Evolutionary conservation across 139 green algal species (phyloP).

Genomic region (Volvox africanus): DNA sequence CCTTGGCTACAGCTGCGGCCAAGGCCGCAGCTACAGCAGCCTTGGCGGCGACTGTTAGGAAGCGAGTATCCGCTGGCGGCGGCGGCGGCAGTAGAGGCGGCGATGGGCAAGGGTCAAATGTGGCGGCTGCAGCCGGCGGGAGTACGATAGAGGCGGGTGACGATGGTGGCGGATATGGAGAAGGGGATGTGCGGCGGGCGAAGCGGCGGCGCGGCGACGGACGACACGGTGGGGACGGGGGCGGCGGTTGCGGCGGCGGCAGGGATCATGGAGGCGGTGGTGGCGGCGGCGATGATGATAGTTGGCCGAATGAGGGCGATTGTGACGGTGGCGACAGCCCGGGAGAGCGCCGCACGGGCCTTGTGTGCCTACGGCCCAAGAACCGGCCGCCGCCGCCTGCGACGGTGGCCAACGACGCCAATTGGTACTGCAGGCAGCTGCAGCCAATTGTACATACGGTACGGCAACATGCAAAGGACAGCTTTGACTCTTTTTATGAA

Average conservation of each 20-base stretch:
- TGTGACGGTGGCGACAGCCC: background rate
- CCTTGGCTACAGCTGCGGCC: background rate
- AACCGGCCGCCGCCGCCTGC: slow-evolving; percentile 43
- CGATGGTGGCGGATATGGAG: background rate
- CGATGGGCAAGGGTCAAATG: background rate
- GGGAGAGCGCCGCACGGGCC: background rate
- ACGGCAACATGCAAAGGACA: background rate
- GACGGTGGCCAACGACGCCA: slow-evolving; percentile 52
- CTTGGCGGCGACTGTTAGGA: slow-evolving; percentile 12
- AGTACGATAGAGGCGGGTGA: background rate
- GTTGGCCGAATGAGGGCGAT: no score
- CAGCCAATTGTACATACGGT: slow-evolving; percentile 61
- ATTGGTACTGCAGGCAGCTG: slow-evolving; percentile 46
- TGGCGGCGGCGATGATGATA: background rate
- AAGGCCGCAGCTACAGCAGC: background rate
- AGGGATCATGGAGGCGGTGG: background rate
- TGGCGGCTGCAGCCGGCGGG: background rate
- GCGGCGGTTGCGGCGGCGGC: background rate
- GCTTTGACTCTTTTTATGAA: no score
- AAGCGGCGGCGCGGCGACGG: slow-evolving; percentile 4
- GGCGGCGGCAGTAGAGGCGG: background rate
- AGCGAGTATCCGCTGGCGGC: background rate
- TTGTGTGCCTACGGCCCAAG: slow-evolving; percentile 22
- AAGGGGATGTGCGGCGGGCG: background rate
- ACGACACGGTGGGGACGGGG: background rate